Percentiles rank a stretch among this genome's conserved stretches.
Conservation (phyloP, 306 rosid genomes). For the Delonix regia region DNA sequence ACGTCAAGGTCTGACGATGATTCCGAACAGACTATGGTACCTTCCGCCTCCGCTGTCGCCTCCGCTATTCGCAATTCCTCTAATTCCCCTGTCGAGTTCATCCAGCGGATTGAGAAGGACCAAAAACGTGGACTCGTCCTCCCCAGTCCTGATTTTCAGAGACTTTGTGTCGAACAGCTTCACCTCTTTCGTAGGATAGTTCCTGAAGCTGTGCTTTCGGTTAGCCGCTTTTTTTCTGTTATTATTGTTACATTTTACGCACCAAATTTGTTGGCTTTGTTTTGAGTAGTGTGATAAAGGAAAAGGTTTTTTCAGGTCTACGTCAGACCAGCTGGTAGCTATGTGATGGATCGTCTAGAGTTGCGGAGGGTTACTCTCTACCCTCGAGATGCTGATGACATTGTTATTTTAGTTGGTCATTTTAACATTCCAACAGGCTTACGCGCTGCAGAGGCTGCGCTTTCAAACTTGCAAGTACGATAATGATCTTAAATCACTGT, state of each 20-base stretch:
- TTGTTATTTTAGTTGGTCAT: constrained; percentile 76
- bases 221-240: constrained; percentile 16
- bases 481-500: background rate
- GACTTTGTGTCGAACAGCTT: constrained; percentile 74
- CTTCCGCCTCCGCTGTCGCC: constrained; percentile 83
- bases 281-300: background rate
- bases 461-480: constrained; percentile 71
- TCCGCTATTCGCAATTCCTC: constrained; percentile 77
- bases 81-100: constrained; percentile 79
- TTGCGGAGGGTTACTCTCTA: constrained; percentile 70
- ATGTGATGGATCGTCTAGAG: constrained; percentile 96
- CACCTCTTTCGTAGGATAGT: constrained; percentile 80
- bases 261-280: background rate
- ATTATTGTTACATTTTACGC: background rate
- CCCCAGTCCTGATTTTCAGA: constrained; percentile 79
- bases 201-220: constrained; percentile 79
- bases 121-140: constrained; percentile 54
- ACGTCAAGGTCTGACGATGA: constrained; percentile 39
- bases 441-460: constrained; percentile 73
- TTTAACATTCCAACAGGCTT: constrained; percentile 74
- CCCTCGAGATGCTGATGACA: constrained; percentile 63
- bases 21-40: constrained; percentile 30
- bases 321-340: constrained; percentile 97
- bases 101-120: constrained; percentile 59
- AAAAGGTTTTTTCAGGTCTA: constrained; percentile 59